phyloP scores from a whole-genome alignment of 345 rosid genomes.

The Tarenaya hassleriana region DNA sequence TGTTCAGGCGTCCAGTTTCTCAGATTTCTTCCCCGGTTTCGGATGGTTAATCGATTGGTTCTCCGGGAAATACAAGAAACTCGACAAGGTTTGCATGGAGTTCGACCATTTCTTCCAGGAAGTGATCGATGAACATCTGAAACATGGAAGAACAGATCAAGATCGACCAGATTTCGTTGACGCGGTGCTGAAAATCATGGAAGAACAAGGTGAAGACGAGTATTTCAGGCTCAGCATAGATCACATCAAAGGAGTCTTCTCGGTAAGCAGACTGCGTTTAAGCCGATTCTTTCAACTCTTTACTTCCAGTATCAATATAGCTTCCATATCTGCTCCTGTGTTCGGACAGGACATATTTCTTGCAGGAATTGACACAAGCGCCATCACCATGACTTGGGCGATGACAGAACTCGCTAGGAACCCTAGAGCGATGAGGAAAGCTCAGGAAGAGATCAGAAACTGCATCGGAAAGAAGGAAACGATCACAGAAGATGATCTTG shows the following conservation, averaged over 20 bases:
- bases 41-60: constrained; percentile 20
- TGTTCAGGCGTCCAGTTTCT: background rate
- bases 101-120: constrained; percentile 26
- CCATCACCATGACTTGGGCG: constrained; percentile 30
- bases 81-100: constrained; percentile 16
- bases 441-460: constrained; percentile 32
- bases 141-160: constrained; percentile 6
- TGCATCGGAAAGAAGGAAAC: constrained; percentile 24
- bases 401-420: constrained; percentile 38
- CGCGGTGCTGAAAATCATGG: constrained; percentile 32
- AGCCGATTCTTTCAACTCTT: too few species aligned
- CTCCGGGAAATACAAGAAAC: constrained; percentile 14
- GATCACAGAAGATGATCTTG: constrained; percentile 27
- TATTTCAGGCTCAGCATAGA: constrained; percentile 28
- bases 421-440: constrained; percentile 36
- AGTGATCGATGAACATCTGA: constrained; percentile 24
- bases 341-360: constrained; percentile 35
- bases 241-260: constrained; percentile 43
- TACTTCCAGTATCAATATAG: too few species aligned
- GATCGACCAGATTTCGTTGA: constrained; percentile 37
- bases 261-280: constrained; percentile 28
- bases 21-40: constrained; percentile 23
- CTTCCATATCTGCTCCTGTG: too few species aligned
- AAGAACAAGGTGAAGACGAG: constrained; percentile 22
- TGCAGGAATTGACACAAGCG: constrained; percentile 38